These are phyloP conservation scores for Ogataea pini DNA, from an alignment of 805 yeast species.

Conservation along the genomic window DNA sequence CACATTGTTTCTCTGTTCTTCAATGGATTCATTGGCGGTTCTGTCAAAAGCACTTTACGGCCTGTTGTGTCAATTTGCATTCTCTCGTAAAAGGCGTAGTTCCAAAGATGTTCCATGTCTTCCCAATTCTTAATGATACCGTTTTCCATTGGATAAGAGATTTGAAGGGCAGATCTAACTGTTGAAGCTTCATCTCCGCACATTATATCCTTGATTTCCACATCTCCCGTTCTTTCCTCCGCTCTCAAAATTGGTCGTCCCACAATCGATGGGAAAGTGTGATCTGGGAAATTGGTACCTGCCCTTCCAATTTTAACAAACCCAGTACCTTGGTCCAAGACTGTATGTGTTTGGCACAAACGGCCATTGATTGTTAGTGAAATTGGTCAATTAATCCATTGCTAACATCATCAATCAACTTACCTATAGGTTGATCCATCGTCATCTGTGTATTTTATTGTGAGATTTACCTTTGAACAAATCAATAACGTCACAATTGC, in stretches of 20 bases:
- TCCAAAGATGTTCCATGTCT: slow-evolving; percentile 98
- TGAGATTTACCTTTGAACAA: neutral
- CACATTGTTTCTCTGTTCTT: slow-evolving; percentile 90
- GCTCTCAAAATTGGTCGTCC: slow-evolving; percentile 97
- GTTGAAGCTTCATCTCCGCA: slow-evolving; percentile 95
- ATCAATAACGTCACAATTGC: neutral
- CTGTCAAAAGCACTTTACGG: slow-evolving; percentile 83
- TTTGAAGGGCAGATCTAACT: slow-evolving; percentile 84
- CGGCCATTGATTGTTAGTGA: too few relatives aligned
- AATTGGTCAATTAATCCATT: too few relatives aligned
- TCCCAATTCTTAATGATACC: slow-evolving; percentile 98
- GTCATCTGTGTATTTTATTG: slow-evolving; percentile 14
- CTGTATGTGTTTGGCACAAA: slow-evolving; percentile 38
- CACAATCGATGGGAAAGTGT: slow-evolving; percentile 94
- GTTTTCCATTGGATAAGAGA: slow-evolving; percentile 98
- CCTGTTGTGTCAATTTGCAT: slow-evolving; percentile 77
- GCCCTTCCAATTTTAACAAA: slow-evolving; percentile 97
- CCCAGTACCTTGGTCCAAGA: slow-evolving; percentile 98
- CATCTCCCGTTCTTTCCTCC: slow-evolving; percentile 79
- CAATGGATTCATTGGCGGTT: slow-evolving; percentile 97
- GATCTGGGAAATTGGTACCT: slow-evolving; percentile 95
- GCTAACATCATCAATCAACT: slow-evolving; percentile 11
- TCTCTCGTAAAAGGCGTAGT: slow-evolving; percentile 90
- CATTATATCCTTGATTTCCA: slow-evolving; percentile 93
- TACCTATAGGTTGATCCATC: slow-evolving; percentile 35